These are phyloP conservation scores for Euphorbia peplus DNA, from an alignment of 345 rosid genomes.

Conservation along the genomic window DNA sequence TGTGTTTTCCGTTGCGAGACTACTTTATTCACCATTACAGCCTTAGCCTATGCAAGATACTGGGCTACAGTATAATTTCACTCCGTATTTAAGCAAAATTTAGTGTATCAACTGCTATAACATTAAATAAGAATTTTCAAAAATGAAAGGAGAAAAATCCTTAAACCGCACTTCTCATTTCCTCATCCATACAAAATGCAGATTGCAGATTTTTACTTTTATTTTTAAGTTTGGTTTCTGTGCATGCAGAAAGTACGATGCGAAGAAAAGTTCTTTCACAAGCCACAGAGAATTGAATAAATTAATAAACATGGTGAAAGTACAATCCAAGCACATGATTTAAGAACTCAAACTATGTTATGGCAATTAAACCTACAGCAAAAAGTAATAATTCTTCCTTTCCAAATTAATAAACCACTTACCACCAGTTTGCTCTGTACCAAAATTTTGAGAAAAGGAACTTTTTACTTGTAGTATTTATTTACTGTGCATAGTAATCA, in stretches of 20 bases:
- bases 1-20: neutral
- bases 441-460: too few species aligned
- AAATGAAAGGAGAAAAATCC: neutral
- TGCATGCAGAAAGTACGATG: neutral
- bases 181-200: neutral
- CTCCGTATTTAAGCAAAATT: neutral
- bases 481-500: too few species aligned
- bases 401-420: too few species aligned
- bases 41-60: neutral
- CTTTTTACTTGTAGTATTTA: too few species aligned
- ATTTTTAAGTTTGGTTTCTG: neutral
- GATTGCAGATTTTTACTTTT: too few species aligned
- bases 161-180: neutral
- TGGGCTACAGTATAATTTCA: neutral
- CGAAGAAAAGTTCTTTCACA: neutral
- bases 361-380: neutral
- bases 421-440: too few species aligned
- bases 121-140: neutral
- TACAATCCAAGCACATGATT: neutral
- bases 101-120: neutral
- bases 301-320: neutral
- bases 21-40: neutral
- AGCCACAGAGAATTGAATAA: neutral
- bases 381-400: neutral
- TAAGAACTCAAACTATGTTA: neutral